phyloP scores from a whole-genome alignment of 2,329 filamentous ascomycete genomes.

The Venturia aucupariae region DNA sequence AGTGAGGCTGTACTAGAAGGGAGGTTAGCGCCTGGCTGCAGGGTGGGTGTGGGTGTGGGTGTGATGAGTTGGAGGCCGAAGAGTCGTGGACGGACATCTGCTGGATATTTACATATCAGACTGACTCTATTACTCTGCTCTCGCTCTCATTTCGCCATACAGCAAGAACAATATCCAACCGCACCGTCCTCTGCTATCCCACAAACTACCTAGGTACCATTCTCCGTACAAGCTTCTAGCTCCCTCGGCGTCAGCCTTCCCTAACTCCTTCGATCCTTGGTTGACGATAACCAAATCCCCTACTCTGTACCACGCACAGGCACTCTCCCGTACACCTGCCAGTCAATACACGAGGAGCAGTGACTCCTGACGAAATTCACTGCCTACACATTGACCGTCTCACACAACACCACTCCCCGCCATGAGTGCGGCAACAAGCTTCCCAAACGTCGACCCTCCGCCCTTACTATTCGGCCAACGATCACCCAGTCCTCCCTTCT shows the following conservation, averaged over 20 bases:
- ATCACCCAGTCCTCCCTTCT: conserved; percentile 22
- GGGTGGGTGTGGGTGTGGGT: background rate
- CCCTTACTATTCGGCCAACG: conserved; percentile 28
- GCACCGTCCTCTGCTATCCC: background rate
- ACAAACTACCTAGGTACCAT: background rate
- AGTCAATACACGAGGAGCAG: background rate
- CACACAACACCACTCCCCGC: conserved; percentile 17
- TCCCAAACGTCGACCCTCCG: conserved; percentile 26
- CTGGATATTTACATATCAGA: background rate
- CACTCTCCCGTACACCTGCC: conserved; percentile 16
- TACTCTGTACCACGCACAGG: background rate
- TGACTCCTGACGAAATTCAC: background rate
- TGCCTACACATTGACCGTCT: too few species aligned
- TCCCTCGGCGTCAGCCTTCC: conserved; percentile 1
- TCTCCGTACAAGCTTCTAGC: background rate
- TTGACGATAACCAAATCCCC: background rate
- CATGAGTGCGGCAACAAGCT: conserved; percentile 30
- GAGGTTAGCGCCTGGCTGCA: background rate
- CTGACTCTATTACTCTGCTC: background rate
- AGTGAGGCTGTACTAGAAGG: conserved; percentile 4
- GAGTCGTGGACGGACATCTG: background rate
- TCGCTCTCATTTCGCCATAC: background rate
- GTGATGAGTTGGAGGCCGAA: too few species aligned
- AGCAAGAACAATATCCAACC: too few species aligned
- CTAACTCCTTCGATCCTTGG: background rate